Base-by-base conservation (phyloP, 2,329 filamentous ascomycete species). In the Hypoxylon sp. region DNA sequence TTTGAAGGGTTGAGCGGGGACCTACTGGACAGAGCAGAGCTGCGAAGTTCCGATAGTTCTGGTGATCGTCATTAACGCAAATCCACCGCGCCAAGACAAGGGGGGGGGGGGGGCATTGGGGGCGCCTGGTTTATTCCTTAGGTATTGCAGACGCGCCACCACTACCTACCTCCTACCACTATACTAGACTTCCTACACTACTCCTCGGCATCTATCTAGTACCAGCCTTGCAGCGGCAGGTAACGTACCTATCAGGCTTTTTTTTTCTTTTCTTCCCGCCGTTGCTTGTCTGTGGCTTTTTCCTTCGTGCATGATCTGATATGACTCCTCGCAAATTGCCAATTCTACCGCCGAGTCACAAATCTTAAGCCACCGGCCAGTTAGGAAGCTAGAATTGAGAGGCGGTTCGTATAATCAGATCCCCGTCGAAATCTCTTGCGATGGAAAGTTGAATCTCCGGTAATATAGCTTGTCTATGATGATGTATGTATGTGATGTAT, bases 1-100 rank as follows among this genome's bases (percentile, higher is more conserved):
- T n/a, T n/a, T n/a, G n/a, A n/a, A n/a, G n/a, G n/a, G n/a, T n/a
- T n/a, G n/a, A 21, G 34, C 35, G 50, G 27, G 35, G 48, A 44
- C n/a, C n/a, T n/a, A n/a, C 19, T 47, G 48, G 52, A 15, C 17
- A 51, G 34, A 21, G 23, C 16, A 17, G 40, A 48, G 47, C 55
- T 63, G 62, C 63, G 60, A 53, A 59, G 51, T 57, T 47, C 62
- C 63, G 62, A 64, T 65, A 65, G 62, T 65, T 44, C 54, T 55
- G 59, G 60, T 65, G 63, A 66, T 66, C 63, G 45, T 65, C 62
- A 66, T 66, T 62, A 54, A 55, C 35, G 53, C 41, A 47, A 25
- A 25, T 56, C 54, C 36, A 53, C 56, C 49, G 55, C 50, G 58
- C 57, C 52, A 57, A 55, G 51, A 54, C 54, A 42, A 51, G 47